Evolutionary conservation across 805 yeast species (phyloP).

Genomic region (Cyberlindnera galapagoensis): DNA sequence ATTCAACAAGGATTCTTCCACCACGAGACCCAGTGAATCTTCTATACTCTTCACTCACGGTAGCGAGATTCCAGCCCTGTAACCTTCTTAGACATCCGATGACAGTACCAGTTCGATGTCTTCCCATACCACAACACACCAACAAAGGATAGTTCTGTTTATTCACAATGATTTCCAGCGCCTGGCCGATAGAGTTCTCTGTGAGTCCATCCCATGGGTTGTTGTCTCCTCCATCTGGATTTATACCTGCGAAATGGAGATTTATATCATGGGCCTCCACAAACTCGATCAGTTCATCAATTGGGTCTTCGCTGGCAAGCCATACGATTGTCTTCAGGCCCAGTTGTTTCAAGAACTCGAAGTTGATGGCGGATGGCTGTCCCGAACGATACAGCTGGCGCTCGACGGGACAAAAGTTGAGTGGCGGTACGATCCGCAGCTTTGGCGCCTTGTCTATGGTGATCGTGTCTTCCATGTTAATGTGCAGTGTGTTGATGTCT

Average conservation of each 20-base stretch:
- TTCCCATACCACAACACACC: constrained; percentile 97
- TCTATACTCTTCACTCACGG: constrained; percentile 89
- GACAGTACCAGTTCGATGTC: constrained; percentile 96
- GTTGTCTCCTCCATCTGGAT: constrained; percentile 66
- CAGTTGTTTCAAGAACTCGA: constrained; percentile 72
- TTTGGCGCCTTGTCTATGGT: constrained; percentile 33
- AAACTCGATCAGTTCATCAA: constrained; percentile 77
- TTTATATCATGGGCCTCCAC: constrained; percentile 66
- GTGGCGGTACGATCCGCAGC: constrained; percentile 79
- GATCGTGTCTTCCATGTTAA: too few relatives aligned
- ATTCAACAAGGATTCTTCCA: constrained; percentile 86
- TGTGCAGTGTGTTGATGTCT: too few relatives aligned
- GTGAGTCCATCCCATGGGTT: constrained; percentile 97
- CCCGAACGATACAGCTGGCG: constrained; percentile 82
- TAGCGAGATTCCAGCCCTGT: constrained; percentile 96
- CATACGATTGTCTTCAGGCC: constrained; percentile 78
- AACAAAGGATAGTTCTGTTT: constrained; percentile 74
- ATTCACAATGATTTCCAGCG: constrained; percentile 69
- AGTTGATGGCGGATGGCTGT: constrained; percentile 91
- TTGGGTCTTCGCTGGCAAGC: constrained; percentile 95
- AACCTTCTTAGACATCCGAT: constrained; percentile 87
- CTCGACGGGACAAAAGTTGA: constrained; percentile 94
- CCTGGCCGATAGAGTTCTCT: constrained; percentile 72
- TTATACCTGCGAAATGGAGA: constrained; percentile 76
- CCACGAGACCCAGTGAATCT: constrained; percentile 91